Percentiles rank a stretch among this genome's conserved stretches.
Conservation (phyloP, 2,329 filamentous ascomycete species). For the Penicillium verrucosum region DNA sequence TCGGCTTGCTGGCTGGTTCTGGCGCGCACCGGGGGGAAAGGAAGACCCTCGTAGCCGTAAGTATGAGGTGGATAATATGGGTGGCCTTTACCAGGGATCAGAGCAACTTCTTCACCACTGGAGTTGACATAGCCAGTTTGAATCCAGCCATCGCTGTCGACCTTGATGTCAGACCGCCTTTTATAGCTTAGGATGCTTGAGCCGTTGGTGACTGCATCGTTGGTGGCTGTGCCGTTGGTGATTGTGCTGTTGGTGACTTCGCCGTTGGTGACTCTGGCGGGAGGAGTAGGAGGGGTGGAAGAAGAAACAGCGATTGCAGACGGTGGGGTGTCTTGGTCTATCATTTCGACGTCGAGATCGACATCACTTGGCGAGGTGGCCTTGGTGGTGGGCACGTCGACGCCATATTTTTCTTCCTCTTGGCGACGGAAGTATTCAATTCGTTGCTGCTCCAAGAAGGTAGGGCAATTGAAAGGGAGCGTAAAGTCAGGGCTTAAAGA, state of each 20-base stretch:
- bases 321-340: neutral
- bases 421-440: conserved; percentile 3
- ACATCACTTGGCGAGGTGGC: neutral
- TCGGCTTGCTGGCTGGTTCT: conserved; percentile 11
- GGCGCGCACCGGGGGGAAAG: conserved; percentile 17
- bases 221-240: neutral
- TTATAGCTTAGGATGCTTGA: neutral
- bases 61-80: conserved; percentile 15
- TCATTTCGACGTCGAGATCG: neutral
- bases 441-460: conserved; percentile 5
- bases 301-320: neutral
- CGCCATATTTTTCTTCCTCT: neutral
- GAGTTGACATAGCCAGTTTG: conserved; percentile 14
- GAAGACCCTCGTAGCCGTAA: conserved; percentile 16
- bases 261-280: neutral
- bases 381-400: neutral
- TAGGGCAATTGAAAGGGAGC: conserved; percentile 2
- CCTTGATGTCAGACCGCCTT: neutral
- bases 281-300: neutral
- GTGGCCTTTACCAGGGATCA: conserved; percentile 7
- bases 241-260: no score
- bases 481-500: conserved; percentile 13
- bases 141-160: conserved; percentile 11
- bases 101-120: conserved; percentile 16
- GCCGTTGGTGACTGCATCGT: neutral